Percentiles rank a stretch among this genome's conserved stretches.
These are phyloP conservation scores for Talaromyces rugulosus DNA, from an alignment of 2,329 filamentous ascomycete genomes.

Conservation along the genomic window DNA sequence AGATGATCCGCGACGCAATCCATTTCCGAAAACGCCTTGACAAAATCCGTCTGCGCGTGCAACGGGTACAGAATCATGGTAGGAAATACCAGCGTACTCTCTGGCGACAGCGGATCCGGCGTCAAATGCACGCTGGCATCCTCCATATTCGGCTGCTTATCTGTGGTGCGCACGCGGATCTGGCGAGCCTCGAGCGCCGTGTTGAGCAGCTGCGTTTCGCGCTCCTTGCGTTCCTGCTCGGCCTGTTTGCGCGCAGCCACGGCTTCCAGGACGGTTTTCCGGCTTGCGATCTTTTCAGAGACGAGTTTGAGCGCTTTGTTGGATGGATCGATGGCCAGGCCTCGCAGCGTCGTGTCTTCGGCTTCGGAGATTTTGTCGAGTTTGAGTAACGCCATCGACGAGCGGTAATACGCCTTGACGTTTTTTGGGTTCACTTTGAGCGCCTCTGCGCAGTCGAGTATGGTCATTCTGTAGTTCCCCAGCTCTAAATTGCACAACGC, in stretches of 20 bases:
- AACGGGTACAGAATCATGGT: slow-evolving; percentile 80
- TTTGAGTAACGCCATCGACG: slow-evolving; percentile 69
- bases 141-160: slow-evolving; percentile 77
- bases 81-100: slow-evolving; percentile 70
- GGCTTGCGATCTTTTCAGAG: slow-evolving; percentile 58
- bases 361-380: slow-evolving; percentile 78
- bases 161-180: slow-evolving; percentile 64
- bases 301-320: slow-evolving; percentile 66
- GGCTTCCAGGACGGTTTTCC: slow-evolving; percentile 53
- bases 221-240: slow-evolving; percentile 43
- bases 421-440: slow-evolving; percentile 75
- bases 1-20: slow-evolving; percentile 74
- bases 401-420: slow-evolving; percentile 88
- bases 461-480: slow-evolving; percentile 85
- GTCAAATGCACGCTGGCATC: slow-evolving; percentile 69
- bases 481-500: slow-evolving; percentile 86
- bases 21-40: slow-evolving; percentile 79
- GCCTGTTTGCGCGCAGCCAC: slow-evolving; percentile 53
- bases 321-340: slow-evolving; percentile 64
- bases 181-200: slow-evolving; percentile 65
- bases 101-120: slow-evolving; percentile 68
- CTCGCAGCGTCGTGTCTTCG: slow-evolving; percentile 40
- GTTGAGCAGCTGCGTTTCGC: slow-evolving; percentile 59
- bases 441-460: slow-evolving; percentile 74
- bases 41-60: slow-evolving; percentile 78